Conservation (phyloP, 179 eudicot species). For the Kewa caespitosa region DNA sequence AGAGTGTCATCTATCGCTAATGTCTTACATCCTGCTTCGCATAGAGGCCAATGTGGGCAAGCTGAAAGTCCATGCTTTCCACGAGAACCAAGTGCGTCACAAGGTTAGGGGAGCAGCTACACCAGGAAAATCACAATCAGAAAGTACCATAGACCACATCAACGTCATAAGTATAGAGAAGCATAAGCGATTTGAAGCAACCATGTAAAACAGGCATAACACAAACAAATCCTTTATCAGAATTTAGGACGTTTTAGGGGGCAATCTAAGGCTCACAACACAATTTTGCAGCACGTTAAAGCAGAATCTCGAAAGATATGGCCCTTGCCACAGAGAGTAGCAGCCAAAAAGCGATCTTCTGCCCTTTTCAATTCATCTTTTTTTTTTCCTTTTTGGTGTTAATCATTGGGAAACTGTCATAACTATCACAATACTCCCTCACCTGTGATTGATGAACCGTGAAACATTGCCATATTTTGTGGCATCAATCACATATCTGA, state of each 20-base stretch:
- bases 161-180: neutral
- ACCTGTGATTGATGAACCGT: slow-evolving; percentile 95
- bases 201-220: neutral
- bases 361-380: too few relatives aligned
- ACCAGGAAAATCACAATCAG: slow-evolving; percentile 27
- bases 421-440: slow-evolving; percentile 25
- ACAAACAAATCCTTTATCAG: too few relatives aligned
- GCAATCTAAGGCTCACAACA: too few relatives aligned
- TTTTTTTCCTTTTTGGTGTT: too few relatives aligned
- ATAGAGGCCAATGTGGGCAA: slow-evolving; percentile 80
- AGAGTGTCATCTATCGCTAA: too few relatives aligned
- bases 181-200: neutral
- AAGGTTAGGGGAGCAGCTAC: slow-evolving; percentile 95
- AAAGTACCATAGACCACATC: slow-evolving; percentile 10
- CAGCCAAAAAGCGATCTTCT: too few relatives aligned
- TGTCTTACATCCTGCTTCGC: slow-evolving; percentile 86
- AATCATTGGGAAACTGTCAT: too few relatives aligned
- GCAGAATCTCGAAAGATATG: too few relatives aligned
- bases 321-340: too few relatives aligned
- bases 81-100: slow-evolving; percentile 76
- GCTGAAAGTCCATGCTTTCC: slow-evolving; percentile 87
- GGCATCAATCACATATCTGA: slow-evolving; percentile 62
- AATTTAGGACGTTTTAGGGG: too few relatives aligned
- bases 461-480: slow-evolving; percentile 82
- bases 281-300: too few relatives aligned